Conservation (phyloP, 345 rosid species). For the Balakata baccata region DNA sequence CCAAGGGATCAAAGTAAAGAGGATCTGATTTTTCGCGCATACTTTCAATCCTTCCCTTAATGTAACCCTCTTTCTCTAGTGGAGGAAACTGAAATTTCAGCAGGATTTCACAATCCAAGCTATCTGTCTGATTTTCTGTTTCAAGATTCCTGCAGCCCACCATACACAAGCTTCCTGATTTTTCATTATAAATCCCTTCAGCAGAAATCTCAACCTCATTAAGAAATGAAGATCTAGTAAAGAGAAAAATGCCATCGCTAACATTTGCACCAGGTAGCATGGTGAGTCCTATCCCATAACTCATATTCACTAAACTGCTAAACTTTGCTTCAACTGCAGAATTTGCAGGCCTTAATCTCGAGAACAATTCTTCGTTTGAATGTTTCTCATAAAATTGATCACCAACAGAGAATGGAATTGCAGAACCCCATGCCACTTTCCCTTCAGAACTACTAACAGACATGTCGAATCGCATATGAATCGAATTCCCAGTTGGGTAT, state of each 20-base stretch:
- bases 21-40: conserved; percentile 10
- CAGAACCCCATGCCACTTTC: neutral
- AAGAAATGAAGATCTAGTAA: neutral
- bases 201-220: conserved; percentile 4
- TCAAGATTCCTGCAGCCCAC: conserved; percentile 3
- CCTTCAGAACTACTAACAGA: neutral
- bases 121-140: neutral
- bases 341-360: neutral
- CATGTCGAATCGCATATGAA: conserved; percentile 5
- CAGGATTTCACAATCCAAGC: conserved; percentile 11
- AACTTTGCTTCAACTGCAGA: neutral
- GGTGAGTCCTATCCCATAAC: neutral
- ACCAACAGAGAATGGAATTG: neutral
- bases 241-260: neutral
- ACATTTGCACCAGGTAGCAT: neutral
- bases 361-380: neutral
- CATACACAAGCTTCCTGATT: conserved; percentile 6
- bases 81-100: conserved; percentile 16
- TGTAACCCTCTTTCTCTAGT: neutral
- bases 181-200: conserved; percentile 6
- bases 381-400: neutral
- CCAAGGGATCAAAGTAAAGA: conserved; percentile 12
- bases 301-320: neutral
- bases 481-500: neutral
- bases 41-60: conserved; percentile 13